Percentiles rank a stretch among this genome's conserved stretches.
phyloP scores from a whole-genome alignment of 176 grass and related monocot species.

The Thinopyrum elongatum region DNA sequence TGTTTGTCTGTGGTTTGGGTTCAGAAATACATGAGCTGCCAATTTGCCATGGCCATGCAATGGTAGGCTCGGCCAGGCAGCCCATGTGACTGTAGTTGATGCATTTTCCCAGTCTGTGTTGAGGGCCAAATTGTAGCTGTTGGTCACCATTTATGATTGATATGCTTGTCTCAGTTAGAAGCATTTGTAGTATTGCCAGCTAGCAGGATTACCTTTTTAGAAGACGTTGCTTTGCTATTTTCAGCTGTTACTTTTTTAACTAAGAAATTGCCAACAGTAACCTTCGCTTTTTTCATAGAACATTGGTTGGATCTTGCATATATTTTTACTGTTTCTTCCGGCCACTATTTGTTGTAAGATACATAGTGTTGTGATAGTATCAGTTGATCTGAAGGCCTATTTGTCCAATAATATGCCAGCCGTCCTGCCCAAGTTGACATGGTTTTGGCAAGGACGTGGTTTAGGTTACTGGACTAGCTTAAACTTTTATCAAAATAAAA shows the following conservation, averaged over 20 bases:
- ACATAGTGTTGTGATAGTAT: not conserved
- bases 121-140: not conserved
- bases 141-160: not conserved
- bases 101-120: not conserved
- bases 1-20: not conserved
- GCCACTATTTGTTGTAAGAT: not conserved
- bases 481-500: not conserved
- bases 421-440: not conserved
- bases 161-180: constrained; percentile 3
- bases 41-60: not conserved
- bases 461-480: not conserved
- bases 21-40: not conserved
- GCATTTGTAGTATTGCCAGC: not conserved
- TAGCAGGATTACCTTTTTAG: not conserved
- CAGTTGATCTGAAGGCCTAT: not conserved
- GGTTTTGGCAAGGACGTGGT: not conserved
- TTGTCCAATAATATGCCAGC: not conserved
- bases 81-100: not conserved
- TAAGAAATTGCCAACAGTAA: not conserved
- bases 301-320: not conserved
- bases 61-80: not conserved
- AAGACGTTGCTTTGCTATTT: not conserved
- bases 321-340: not conserved
- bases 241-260: not conserved
- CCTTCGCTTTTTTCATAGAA: not conserved